A percentile compares a stretch with the other conserved stretches of the same genome.
phyloP scores from a whole-genome alignment of 106 monocot genomes.

The Triglochin maritima region DNA sequence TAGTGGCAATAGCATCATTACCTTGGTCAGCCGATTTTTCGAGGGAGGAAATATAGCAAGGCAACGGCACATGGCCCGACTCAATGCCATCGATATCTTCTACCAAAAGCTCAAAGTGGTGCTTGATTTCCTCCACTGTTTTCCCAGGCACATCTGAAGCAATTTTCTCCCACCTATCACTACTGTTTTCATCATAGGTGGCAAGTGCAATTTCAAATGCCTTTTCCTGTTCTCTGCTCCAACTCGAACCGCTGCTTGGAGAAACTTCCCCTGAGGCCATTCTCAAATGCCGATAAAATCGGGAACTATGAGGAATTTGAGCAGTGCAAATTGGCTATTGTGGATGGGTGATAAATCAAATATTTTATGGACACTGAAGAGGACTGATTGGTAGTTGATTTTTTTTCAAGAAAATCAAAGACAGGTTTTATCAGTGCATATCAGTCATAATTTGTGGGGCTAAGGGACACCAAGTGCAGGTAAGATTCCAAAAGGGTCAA shows the following conservation, averaged over 20 bases:
- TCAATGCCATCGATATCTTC: constrained; percentile 62
- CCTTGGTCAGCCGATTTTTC: constrained; percentile 12
- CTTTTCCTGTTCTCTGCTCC: constrained; percentile 78
- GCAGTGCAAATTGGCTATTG: too few relatives aligned
- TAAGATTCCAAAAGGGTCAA: too few relatives aligned
- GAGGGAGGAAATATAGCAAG: constrained; percentile 35
- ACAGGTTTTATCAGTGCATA: too few relatives aligned
- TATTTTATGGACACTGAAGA: too few relatives aligned
- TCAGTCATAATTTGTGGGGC: too few relatives aligned
- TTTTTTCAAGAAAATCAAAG: too few relatives aligned
- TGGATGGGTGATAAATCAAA: too few relatives aligned
- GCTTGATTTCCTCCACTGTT: constrained; percentile 42
- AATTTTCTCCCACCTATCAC: constrained; percentile 50
- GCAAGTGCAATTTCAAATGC: constrained; percentile 66
- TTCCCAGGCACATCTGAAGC: constrained; percentile 42
- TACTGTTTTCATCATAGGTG: constrained; percentile 13
- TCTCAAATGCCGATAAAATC: too few relatives aligned
- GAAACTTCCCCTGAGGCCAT: constrained; percentile 25
- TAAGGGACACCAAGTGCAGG: too few relatives aligned
- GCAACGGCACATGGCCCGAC: constrained; percentile 54
- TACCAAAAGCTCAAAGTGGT: constrained; percentile 51
- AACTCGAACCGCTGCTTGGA: constrained; percentile 29
- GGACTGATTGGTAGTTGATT: too few relatives aligned
- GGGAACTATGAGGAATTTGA: too few relatives aligned
- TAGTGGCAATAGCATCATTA: constrained; percentile 13